phyloP scores from a whole-genome alignment of 2,329 filamentous ascomycete species.

The Ascochyta pisi region DNA sequence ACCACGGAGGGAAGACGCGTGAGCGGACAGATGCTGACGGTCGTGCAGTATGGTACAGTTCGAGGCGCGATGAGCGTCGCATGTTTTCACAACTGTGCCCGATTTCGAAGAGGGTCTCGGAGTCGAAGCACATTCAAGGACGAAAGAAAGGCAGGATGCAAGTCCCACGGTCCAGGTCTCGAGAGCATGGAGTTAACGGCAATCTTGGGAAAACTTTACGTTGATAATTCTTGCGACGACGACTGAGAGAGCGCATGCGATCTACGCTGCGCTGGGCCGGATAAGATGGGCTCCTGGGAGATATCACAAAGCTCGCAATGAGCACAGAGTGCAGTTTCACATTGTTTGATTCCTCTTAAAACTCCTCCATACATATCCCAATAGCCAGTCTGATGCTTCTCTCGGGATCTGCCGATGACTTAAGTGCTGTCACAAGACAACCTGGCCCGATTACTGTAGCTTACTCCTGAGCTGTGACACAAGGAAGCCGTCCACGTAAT shows the following conservation, averaged over 20 bases:
- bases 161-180: neutral
- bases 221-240: neutral
- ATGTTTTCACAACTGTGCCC: neutral
- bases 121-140: neutral
- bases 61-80: conserved; percentile 74
- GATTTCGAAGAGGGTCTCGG: neutral
- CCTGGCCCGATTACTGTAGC: neutral
- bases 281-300: neutral
- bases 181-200: conserved; percentile 16
- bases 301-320: neutral
- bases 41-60: conserved; percentile 87
- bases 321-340: conserved; percentile 9
- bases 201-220: conserved; percentile 1
- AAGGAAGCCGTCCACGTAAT: conserved; percentile 5
- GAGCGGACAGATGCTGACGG: conserved; percentile 22
- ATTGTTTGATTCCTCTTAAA: conserved; percentile 10
- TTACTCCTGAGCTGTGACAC: conserved; percentile 1
- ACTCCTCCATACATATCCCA: conserved; percentile 4
- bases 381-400: conserved; percentile 8
- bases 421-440: conserved; percentile 1
- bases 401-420: neutral
- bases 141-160: neutral
- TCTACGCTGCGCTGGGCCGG: neutral
- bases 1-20: neutral
- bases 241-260: neutral